Evolutionary conservation across 2,329 filamentous ascomycete species (phyloP).

Genomic region (Aphanocladium album): DNA sequence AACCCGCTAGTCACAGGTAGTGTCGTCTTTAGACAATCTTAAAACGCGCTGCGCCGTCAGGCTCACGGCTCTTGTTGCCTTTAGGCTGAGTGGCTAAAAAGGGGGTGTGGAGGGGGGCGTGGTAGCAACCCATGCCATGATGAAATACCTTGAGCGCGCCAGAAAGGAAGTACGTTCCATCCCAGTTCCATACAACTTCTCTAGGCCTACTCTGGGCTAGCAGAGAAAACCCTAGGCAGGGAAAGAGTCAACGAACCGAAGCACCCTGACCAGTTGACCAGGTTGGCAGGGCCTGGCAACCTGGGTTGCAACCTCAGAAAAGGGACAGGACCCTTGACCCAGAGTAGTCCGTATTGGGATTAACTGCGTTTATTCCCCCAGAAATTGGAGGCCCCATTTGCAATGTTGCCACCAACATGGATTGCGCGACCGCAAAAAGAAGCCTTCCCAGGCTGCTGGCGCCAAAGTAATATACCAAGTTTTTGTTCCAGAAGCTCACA

Average conservation of each 20-base stretch:
- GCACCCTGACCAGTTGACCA: no score
- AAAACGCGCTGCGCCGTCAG: slow-evolving; percentile 2
- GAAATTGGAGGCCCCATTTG: not conserved
- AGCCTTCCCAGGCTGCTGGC: not conserved
- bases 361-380: slow-evolving; percentile 2
- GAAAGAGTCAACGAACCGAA: not conserved
- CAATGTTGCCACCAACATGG: slow-evolving; percentile 1
- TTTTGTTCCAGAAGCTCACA: slow-evolving; percentile 1
- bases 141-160: not conserved
- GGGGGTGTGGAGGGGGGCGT: not conserved
- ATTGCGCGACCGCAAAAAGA: not conserved
- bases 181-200: not conserved
- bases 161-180: not conserved
- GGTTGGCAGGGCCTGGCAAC: not conserved
- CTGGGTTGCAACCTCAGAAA: not conserved
- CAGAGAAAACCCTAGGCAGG: not conserved
- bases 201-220: not conserved
- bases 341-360: not conserved
- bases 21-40: not conserved
- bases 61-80: not conserved
- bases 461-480: not conserved
- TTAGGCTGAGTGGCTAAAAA: not conserved
- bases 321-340: not conserved
- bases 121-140: not conserved
- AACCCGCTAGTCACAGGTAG: not conserved